Evolutionary conservation across 129 eudicot genomes (phyloP).

Genomic region (Arctium minus): DNA sequence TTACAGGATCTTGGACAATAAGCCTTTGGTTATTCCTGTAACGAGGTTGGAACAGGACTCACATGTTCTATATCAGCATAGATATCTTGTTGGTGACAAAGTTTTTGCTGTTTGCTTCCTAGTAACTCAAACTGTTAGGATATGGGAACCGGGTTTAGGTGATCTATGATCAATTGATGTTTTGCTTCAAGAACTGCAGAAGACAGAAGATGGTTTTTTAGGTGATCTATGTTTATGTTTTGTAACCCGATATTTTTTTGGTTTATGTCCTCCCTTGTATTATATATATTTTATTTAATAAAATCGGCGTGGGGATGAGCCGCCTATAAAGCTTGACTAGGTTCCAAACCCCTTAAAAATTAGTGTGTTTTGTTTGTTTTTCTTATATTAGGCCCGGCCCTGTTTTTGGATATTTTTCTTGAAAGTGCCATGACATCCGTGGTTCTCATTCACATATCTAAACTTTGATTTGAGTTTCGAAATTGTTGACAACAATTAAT

Average conservation of each 20-base stretch:
- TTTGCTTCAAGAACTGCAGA: no score
- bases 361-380: not conserved
- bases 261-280: no score
- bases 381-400: no score
- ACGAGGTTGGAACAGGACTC: not conserved
- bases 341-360: not conserved
- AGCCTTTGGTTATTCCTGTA: not conserved
- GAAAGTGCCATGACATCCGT: no score
- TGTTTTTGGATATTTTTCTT: no score
- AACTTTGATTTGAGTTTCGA: no score
- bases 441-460: no score
- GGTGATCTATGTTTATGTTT: not conserved
- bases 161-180: not conserved
- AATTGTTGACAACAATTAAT: no score
- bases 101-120: not conserved
- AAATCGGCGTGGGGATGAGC: not conserved
- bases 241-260: no score
- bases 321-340: not conserved
- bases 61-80: not conserved
- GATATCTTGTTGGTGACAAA: not conserved
- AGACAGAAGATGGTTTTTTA: no score
- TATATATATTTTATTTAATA: no score
- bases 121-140: no score
- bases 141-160: not conserved
- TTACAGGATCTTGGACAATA: not conserved